Evolutionary conservation across 257 asterid species (phyloP).

Genomic region (Lantana camara): DNA sequence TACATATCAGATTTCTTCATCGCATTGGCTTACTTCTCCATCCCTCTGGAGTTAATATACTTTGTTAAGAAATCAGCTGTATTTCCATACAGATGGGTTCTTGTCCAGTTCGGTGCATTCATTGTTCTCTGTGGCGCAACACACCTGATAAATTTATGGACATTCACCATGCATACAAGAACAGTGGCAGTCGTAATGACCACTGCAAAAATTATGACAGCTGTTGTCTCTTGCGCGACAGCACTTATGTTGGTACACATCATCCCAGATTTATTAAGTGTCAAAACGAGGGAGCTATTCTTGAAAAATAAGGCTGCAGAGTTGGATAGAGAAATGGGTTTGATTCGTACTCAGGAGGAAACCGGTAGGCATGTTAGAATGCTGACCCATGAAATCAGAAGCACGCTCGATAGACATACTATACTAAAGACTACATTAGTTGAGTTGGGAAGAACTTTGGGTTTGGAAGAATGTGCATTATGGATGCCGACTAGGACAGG

Average conservation of each 20-base stretch:
- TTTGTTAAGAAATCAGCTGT: constrained; percentile 96
- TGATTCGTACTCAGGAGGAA: constrained; percentile 96
- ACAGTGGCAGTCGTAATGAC: constrained; percentile 94
- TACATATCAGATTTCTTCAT: constrained; percentile 96
- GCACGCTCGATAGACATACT: constrained; percentile 98
- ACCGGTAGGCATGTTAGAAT: constrained; percentile 97
- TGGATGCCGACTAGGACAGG: constrained; percentile 99
- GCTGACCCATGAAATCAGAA: constrained; percentile 97
- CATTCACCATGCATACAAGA: constrained; percentile 76
- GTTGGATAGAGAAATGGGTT: constrained; percentile 97
- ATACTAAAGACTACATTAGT: constrained; percentile 88
- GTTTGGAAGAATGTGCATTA: constrained; percentile 89
- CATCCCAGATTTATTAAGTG: constrained; percentile 92
- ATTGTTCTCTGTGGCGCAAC: constrained; percentile 99
- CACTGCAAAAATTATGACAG: constrained; percentile 73
- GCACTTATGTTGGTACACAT: constrained; percentile 97
- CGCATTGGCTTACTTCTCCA: constrained; percentile 97
- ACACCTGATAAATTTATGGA: constrained; percentile 91
- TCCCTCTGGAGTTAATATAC: constrained; percentile 92
- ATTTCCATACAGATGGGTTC: constrained; percentile 98
- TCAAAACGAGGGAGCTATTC: constrained; percentile 89
- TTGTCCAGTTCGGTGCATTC: constrained; percentile 98
- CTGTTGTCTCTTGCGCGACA: constrained; percentile 94
- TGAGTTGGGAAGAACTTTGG: constrained; percentile 92
- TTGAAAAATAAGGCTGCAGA: constrained; percentile 94